These are phyloP conservation scores for Arabis hirsuta DNA, from an alignment of 345 rosid genomes.

Conservation along the genomic window DNA sequence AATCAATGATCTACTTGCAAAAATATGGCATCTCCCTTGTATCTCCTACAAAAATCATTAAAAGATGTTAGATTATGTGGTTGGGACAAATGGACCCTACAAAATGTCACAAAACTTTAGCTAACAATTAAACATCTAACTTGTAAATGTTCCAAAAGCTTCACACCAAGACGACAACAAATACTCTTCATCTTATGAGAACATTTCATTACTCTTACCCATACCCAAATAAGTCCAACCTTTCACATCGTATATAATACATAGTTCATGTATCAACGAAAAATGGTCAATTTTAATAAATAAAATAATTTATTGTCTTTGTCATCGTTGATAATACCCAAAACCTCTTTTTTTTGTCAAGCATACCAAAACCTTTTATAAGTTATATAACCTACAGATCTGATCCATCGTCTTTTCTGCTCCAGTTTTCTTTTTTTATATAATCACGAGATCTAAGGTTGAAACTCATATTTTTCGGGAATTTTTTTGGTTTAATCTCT, in stretches of 20 bases:
- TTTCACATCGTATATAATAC: slow-evolving; percentile 35
- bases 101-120: slow-evolving; percentile 33
- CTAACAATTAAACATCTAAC: slow-evolving; percentile 43
- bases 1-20: slow-evolving; percentile 21
- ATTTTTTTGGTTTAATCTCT: background rate
- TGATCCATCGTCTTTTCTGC: slow-evolving; percentile 29
- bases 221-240: slow-evolving; percentile 36
- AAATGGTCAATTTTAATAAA: slow-evolving; percentile 31
- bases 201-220: slow-evolving; percentile 45
- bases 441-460: slow-evolving; percentile 33
- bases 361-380: slow-evolving; percentile 9
- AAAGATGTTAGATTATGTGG: slow-evolving; percentile 29
- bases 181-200: slow-evolving; percentile 30
- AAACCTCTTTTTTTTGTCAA: background rate
- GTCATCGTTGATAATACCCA: slow-evolving; percentile 27
- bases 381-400: slow-evolving; percentile 28
- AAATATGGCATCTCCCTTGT: slow-evolving; percentile 22
- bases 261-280: slow-evolving; percentile 32
- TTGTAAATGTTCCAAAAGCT: slow-evolving; percentile 43
- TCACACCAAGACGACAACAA: slow-evolving; percentile 42
- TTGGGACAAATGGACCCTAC: slow-evolving; percentile 41
- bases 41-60: slow-evolving; percentile 19
- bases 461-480: background rate
- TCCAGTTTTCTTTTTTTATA: slow-evolving; percentile 10
- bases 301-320: slow-evolving; percentile 16